These are phyloP conservation scores for Corylus heterophylla DNA, from an alignment of 306 rosid genomes.

Conservation along the genomic window DNA sequence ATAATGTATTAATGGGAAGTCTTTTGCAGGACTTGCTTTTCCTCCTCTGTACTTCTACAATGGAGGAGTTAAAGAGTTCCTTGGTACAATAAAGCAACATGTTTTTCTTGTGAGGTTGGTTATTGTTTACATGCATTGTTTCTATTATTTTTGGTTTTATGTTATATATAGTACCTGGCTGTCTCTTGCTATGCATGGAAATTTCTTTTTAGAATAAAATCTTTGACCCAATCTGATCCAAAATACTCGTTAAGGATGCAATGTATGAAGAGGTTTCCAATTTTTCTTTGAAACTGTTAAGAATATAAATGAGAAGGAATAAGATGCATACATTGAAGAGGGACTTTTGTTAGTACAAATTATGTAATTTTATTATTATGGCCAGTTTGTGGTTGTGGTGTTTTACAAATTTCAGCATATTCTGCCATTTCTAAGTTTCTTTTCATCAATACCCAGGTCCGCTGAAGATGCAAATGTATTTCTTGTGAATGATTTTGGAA, in stretches of 20 bases:
- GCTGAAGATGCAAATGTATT: conserved; percentile 86
- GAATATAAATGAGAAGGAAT: neutral
- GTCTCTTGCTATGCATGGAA: conserved; percentile 18
- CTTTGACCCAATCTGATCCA: neutral
- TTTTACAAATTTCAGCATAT: conserved; percentile 16
- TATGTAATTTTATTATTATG: neutral
- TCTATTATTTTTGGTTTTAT: conserved; percentile 1
- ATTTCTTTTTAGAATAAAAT: neutral
- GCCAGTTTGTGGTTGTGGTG: neutral
- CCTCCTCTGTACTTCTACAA: conserved; percentile 94
- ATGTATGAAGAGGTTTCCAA: neutral
- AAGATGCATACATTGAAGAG: neutral
- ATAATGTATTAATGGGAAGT: conserved; percentile 18
- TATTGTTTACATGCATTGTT: conserved; percentile 11
- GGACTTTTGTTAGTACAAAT: neutral
- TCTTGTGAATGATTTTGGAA: conserved; percentile 85
- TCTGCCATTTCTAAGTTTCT: conserved; percentile 22
- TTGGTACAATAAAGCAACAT: conserved; percentile 91
- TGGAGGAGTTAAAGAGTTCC: conserved; percentile 98
- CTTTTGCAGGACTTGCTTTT: conserved; percentile 86
- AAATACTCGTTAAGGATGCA: neutral
- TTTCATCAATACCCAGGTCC: conserved; percentile 60
- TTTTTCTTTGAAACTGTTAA: neutral
- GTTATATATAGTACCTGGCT: conserved; percentile 5
- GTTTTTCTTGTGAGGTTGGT: conserved; percentile 87